Percentiles rank a stretch among this genome's conserved stretches.
These are phyloP conservation scores for Cutaneotrichosporon mucoides DNA, from an alignment of 1,284 basidiomycete genomes.

Conservation along the genomic window DNA sequence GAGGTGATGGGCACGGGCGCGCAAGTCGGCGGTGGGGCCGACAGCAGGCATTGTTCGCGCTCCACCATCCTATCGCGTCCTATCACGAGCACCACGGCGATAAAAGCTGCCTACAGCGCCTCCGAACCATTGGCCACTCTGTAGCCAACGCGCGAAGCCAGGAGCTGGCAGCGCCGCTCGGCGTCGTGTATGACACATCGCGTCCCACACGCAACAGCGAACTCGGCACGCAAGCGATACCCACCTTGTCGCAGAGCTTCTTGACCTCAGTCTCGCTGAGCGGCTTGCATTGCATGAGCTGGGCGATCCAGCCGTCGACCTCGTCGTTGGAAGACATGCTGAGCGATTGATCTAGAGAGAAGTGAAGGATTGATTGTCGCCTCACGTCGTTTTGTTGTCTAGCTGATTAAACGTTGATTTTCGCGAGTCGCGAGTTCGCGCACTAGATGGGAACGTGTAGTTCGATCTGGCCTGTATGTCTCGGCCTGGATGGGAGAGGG, in stretches of 20 bases:
- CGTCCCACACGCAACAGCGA: too few relatives aligned
- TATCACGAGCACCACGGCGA: neutral
- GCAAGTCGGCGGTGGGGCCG: neutral
- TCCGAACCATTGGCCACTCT: too few relatives aligned
- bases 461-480: neutral
- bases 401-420: neutral
- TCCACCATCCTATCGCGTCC: neutral
- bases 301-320: constrained; percentile 86
- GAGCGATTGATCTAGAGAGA: neutral
- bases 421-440: neutral
- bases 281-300: constrained; percentile 97
- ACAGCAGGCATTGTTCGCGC: neutral
- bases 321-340: constrained; percentile 43
- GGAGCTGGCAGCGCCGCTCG: too few relatives aligned
- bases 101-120: too few relatives aligned
- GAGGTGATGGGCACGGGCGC: neutral
- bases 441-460: too few relatives aligned
- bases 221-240: constrained; percentile 30
- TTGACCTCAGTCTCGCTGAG: constrained; percentile 94
- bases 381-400: too few relatives aligned
- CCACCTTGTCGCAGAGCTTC: constrained; percentile 96
- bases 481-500: neutral
- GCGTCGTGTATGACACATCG: too few relatives aligned
- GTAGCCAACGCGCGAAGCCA: too few relatives aligned
- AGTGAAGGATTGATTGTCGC: neutral